Evolutionary conservation across 768 basidiomycete genomes (phyloP).

Genomic region (Podaxis carcinomalis): DNA sequence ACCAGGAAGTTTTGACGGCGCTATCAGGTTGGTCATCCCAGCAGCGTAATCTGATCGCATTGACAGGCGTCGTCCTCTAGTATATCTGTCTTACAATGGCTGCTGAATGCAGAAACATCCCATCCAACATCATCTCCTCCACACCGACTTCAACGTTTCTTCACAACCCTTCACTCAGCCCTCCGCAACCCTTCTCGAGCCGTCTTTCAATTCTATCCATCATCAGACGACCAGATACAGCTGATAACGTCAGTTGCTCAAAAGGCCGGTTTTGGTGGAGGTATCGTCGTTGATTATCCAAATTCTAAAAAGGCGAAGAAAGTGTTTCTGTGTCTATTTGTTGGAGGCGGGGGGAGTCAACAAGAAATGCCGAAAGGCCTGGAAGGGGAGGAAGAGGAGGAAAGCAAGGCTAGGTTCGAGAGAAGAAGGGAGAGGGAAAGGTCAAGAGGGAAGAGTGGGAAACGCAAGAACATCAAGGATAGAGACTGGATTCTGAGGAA

Average conservation of each 20-base stretch:
- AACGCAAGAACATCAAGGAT: conserved; percentile 69
- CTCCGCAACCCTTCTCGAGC: conserved; percentile 84
- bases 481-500: conserved; percentile 95
- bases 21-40: conserved; percentile 68
- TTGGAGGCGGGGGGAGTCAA: conserved; percentile 68
- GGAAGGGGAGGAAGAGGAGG: conserved; percentile 59
- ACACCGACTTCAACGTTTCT: conserved; percentile 82
- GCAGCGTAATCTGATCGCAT: background rate
- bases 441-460: conserved; percentile 53
- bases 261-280: conserved; percentile 94
- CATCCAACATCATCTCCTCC: conserved; percentile 87
- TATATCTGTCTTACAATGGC: conserved; percentile 98
- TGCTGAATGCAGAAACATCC: conserved; percentile 93
- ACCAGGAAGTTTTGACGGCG: conserved; percentile 96
- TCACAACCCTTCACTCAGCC: conserved; percentile 86
- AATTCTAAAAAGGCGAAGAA: conserved; percentile 96
- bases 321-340: conserved; percentile 89
- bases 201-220: conserved; percentile 93
- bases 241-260: conserved; percentile 92
- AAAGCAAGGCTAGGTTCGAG: conserved; percentile 67
- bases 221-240: conserved; percentile 94
- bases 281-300: conserved; percentile 94
- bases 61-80: conserved; percentile 34
- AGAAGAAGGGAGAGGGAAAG: conserved; percentile 67
- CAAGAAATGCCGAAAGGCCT: conserved; percentile 74